phyloP scores from a whole-genome alignment of 441 rosid species.

The Bocquillonia castaneifolia region DNA sequence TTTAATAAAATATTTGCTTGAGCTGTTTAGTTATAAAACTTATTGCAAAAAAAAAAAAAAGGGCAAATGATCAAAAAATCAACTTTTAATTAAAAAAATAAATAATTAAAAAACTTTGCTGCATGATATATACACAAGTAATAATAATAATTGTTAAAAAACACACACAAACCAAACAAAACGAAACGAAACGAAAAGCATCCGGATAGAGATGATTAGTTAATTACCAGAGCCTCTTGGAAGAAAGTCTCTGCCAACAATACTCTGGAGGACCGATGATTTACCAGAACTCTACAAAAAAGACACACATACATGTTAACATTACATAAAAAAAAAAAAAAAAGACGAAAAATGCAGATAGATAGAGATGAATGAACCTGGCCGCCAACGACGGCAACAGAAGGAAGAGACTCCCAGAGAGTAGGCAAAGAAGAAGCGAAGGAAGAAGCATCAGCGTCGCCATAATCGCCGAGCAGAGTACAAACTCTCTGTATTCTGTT shows the following conservation, averaged over 20 bases:
- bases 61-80: too few relatives aligned
- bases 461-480: slow-evolving; percentile 81
- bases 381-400: slow-evolving; percentile 90
- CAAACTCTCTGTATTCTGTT: slow-evolving; percentile 79
- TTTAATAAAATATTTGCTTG: too few relatives aligned
- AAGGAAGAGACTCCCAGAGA: slow-evolving; percentile 95
- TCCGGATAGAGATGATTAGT: too few relatives aligned
- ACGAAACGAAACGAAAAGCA: too few relatives aligned
- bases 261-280: slow-evolving; percentile 85
- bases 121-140: too few relatives aligned
- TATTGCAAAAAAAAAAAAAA: too few relatives aligned
- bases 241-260: slow-evolving; percentile 83
- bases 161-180: slow-evolving; percentile 28
- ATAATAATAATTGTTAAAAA: neutral
- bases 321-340: neutral
- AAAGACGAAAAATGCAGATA: neutral
- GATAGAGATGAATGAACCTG: slow-evolving; percentile 45
- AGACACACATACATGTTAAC: too few relatives aligned
- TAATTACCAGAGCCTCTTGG: slow-evolving; percentile 91
- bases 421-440: slow-evolving; percentile 55
- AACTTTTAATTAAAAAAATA: too few relatives aligned
- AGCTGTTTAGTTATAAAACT: too few relatives aligned
- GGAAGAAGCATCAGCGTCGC: slow-evolving; percentile 30
- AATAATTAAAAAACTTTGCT: too few relatives aligned
- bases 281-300: slow-evolving; percentile 75